Base-by-base conservation (phyloP, 2,329 filamentous ascomycete genomes). In the Fusarium sp. region DNA sequence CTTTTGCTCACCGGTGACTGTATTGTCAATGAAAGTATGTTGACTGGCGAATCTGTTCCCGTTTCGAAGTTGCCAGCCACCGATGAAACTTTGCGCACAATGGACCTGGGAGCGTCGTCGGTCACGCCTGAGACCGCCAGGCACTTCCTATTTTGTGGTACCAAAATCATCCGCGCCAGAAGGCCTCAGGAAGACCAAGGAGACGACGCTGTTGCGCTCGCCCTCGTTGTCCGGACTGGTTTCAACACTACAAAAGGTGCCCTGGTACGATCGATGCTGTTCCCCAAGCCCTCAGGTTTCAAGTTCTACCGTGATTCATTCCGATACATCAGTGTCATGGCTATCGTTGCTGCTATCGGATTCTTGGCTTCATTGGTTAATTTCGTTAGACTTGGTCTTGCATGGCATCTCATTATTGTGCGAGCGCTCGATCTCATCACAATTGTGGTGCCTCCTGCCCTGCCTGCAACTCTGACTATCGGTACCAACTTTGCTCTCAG, bases 11-110 rank as follows among this genome's bases (percentile, higher is more conserved):
- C 94, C 59, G 97, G 96, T 45, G 97, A 99, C 83, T 98, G 95
- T 79, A 98, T 99, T 72, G 95, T 99, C 74, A 99, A 99, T 79
- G 96, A 99, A 83, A 98, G 96, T 84, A 99, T 99, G 96, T 89
- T 99, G 41, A 99, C 96, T 44, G 93, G 96, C 66, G 96, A 99
- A 85, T 98, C 96, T 45, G 95, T 99, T 9, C 97, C 96, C 6
- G 96, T 99, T 3, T 98, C 95, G 5, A 99, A 99, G 82, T 87
- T 91, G 5, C 95, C 96, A 3, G 91, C 94, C 8, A 94, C 90
- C 5, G 92, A 98, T 79, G 91, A 96, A 70, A 91, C 93, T 3
- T 86, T 99, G n/a, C 87, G 88, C 30, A 84, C 89, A 54, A 88
- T 99, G 77, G 91, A 98, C 75, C 86, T 98, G 20, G 91, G 90